Conservation (phyloP, 1,284 basidiomycete species). For the Gomphus bonarii region DNA sequence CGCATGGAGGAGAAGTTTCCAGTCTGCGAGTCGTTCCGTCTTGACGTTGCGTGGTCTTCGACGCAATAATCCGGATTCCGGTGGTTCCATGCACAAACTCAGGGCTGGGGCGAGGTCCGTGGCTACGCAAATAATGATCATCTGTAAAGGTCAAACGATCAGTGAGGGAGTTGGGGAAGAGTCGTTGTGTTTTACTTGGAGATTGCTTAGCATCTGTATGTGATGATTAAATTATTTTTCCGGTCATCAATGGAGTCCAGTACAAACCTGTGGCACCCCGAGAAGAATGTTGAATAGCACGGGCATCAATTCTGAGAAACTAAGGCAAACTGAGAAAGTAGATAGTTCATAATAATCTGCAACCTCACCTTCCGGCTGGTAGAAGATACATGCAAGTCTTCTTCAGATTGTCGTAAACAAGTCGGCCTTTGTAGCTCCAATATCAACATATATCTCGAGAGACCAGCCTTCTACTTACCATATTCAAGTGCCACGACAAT, state of each 20-base stretch:
- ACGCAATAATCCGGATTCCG: conserved; percentile 45
- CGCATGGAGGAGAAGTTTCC: conserved; percentile 47
- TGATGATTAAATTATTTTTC: background rate
- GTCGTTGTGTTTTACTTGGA: conserved; percentile 29
- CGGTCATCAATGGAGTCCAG: background rate
- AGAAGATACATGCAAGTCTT: conserved; percentile 39
- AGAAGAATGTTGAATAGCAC: conserved; percentile 46
- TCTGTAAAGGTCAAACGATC: conserved; percentile 20
- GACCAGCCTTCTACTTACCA: conserved; percentile 18
- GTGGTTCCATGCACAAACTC: conserved; percentile 46
- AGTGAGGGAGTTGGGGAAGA: conserved; percentile 21
- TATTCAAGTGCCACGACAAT: conserved; percentile 42
- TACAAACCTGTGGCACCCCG: conserved; percentile 25
- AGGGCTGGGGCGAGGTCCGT: conserved; percentile 48
- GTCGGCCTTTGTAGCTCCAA: conserved; percentile 30
- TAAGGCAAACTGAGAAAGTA: background rate
- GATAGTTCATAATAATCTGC: background rate
- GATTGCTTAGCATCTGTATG: conserved; percentile 35
- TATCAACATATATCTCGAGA: background rate
- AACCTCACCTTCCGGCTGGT: conserved; percentile 31
- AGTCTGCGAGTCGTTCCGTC: conserved; percentile 40
- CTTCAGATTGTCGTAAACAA: conserved; percentile 63
- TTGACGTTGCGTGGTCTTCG: conserved; percentile 56
- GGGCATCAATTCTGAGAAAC: conserved; percentile 59
- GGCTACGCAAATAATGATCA: conserved; percentile 49